phyloP scores from a whole-genome alignment of 352 stramenopile genomes.

The Globisporangium acanthophoron region DNA sequence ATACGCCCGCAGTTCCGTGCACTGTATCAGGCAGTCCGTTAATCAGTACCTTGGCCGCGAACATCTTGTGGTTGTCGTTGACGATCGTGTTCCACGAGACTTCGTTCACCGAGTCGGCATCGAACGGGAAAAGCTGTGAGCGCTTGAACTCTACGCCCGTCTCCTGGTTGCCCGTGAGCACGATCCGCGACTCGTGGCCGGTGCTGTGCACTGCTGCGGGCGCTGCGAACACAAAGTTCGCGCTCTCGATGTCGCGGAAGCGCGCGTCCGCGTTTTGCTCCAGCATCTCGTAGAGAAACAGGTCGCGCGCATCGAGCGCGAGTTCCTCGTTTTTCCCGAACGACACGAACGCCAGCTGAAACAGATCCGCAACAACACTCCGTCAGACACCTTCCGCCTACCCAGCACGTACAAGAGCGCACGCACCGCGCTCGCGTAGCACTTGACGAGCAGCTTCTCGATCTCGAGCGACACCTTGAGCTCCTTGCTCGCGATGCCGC shows the following conservation, averaged over 20 bases:
- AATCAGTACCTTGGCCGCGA: slow-evolving; percentile 2
- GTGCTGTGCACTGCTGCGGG: not conserved
- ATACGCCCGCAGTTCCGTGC: too few relatives aligned
- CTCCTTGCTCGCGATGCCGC: slow-evolving; percentile 6
- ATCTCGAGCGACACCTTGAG: slow-evolving; percentile 6
- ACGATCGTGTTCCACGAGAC: slow-evolving; percentile 10
- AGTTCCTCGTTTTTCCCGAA: slow-evolving; percentile 1
- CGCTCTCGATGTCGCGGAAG: not conserved
- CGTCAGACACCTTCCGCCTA: too few relatives aligned
- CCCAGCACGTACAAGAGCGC: not conserved
- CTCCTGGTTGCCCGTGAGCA: slow-evolving; percentile 3
- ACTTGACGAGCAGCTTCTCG: slow-evolving; percentile 12
- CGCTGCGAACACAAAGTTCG: not conserved
- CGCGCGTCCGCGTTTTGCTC: slow-evolving; percentile 2
- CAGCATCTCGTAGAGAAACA: slow-evolving; percentile 11
- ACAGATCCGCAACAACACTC: too few relatives aligned
- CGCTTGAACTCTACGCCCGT: slow-evolving; percentile 11
- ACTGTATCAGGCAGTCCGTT: too few relatives aligned
- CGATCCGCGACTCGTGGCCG: slow-evolving; percentile 8
- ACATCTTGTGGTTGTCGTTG: not conserved
- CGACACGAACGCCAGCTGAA: slow-evolving; percentile 8
- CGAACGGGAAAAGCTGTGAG: slow-evolving; percentile 7
- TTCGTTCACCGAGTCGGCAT: not conserved
- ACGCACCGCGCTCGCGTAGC: slow-evolving; percentile 8
- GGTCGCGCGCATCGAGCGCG: slow-evolving; percentile 5